A percentile compares a stretch with the other conserved stretches of the same genome.
Conservation (phyloP, 257 asterid species). For the Coffea eugenioides region DNA sequence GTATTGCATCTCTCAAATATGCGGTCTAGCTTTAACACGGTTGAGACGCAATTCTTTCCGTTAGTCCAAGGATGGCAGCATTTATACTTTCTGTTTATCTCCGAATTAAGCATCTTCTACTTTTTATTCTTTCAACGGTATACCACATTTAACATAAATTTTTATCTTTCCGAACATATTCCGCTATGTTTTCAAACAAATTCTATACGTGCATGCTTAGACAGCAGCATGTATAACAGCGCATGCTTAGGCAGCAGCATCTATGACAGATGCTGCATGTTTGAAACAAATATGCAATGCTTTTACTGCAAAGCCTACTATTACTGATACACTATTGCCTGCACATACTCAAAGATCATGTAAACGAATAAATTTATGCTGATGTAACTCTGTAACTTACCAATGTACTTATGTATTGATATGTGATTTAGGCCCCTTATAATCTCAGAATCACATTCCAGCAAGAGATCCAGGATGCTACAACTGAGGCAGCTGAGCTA, state of each 20-base stretch:
- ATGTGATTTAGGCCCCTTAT: slow-evolving; percentile 47
- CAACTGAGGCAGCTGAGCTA: slow-evolving; percentile 53
- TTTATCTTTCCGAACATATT: slow-evolving; percentile 32
- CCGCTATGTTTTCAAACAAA: slow-evolving; percentile 7
- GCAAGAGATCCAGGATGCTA: slow-evolving; percentile 59
- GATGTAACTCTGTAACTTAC: background rate
- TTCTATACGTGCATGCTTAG: background rate
- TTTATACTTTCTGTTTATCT: slow-evolving; percentile 16
- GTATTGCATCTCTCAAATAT: slow-evolving; percentile 15
- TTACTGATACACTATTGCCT: background rate
- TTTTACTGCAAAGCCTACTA: background rate
- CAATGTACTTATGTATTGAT: background rate
- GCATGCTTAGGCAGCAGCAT: background rate
- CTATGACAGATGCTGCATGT: background rate
- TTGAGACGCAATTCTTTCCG: slow-evolving; percentile 6
- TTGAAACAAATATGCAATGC: background rate
- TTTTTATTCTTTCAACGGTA: background rate
- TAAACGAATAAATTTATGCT: background rate
- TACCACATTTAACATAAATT: background rate
- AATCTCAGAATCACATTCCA: slow-evolving; percentile 53
- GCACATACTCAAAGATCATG: background rate
- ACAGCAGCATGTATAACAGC: background rate
- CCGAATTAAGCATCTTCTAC: slow-evolving; percentile 16
- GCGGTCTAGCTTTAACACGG: slow-evolving; percentile 1
- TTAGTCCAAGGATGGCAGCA: slow-evolving; percentile 7